Evolutionary conservation across 257 asterid genomes (phyloP).

Genomic region (Solanum tacnaense): DNA sequence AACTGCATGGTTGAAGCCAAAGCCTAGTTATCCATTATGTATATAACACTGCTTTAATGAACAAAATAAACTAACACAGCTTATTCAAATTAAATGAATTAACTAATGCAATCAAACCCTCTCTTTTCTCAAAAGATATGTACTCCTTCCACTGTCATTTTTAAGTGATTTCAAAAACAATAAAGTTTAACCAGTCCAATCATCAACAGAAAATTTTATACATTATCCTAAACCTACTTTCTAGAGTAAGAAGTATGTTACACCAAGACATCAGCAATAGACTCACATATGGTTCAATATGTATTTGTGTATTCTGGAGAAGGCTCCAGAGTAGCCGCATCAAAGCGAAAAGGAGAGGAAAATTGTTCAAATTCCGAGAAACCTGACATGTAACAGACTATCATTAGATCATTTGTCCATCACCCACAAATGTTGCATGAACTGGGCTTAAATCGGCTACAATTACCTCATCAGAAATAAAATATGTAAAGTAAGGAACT

Average conservation of each 20-base stretch:
- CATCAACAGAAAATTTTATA: background rate
- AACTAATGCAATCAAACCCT: background rate
- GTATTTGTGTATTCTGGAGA: constrained; percentile 81
- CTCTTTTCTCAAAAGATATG: background rate
- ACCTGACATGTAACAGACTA: constrained; percentile 43
- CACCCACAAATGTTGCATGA: background rate
- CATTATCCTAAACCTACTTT: background rate
- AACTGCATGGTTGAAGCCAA: background rate
- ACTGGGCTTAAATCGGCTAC: background rate
- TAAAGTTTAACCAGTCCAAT: background rate
- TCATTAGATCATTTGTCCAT: background rate
- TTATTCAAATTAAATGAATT: background rate
- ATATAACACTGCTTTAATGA: background rate
- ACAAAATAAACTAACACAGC: background rate
- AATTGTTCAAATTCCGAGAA: constrained; percentile 66
- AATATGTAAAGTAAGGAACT: constrained; percentile 90
- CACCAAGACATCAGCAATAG: background rate
- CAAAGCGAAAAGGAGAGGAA: constrained; percentile 65
- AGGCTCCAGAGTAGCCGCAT: constrained; percentile 97
- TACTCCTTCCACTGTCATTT: background rate
- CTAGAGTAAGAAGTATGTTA: background rate
- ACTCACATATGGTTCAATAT: constrained; percentile 93
- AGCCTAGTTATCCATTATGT: background rate
- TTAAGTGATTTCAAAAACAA: background rate
- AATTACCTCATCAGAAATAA: constrained; percentile 85